phyloP scores from a whole-genome alignment of 2,329 filamentous ascomycete genomes.

The Harringtonia aguacate region DNA sequence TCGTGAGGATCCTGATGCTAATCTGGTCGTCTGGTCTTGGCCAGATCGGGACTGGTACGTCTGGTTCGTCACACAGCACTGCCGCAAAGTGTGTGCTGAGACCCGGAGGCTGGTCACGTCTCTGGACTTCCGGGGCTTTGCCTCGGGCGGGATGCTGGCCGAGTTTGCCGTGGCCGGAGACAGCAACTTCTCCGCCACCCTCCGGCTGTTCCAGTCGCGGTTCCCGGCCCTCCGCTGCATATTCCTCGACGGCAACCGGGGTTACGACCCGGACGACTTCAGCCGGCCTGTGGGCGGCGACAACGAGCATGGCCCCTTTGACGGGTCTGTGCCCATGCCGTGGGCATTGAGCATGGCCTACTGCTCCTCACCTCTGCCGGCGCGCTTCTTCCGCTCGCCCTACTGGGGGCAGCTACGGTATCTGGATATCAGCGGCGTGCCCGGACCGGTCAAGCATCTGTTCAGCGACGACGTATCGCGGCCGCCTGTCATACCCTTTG shows the following conservation, averaged over 20 bases:
- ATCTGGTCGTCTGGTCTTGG: background rate
- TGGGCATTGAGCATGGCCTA: constrained; percentile 34
- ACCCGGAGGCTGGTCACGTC: constrained; percentile 34
- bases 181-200: constrained; percentile 25
- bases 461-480: constrained; percentile 13
- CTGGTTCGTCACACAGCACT: constrained; percentile 30
- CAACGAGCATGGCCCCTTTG: background rate
- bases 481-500: constrained; percentile 24
- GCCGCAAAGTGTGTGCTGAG: constrained; percentile 20
- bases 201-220: constrained; percentile 24
- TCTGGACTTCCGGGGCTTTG: constrained; percentile 37
- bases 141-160: constrained; percentile 24
- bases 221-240: constrained; percentile 36
- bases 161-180: constrained; percentile 29
- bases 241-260: constrained; percentile 34
- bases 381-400: constrained; percentile 25
- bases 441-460: constrained; percentile 28
- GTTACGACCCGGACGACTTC: constrained; percentile 30
- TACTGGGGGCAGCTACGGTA: constrained; percentile 34
- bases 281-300: background rate
- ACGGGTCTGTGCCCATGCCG: constrained; percentile 13
- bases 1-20: background rate
- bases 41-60: constrained; percentile 40
- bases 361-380: constrained; percentile 28
- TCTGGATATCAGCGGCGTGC: constrained; percentile 40